Percentiles rank a stretch among this genome's conserved stretches.
Evolutionary conservation across 208 protist species (phyloP).

Genomic region (Trypanosomatidae sp.): DNA sequence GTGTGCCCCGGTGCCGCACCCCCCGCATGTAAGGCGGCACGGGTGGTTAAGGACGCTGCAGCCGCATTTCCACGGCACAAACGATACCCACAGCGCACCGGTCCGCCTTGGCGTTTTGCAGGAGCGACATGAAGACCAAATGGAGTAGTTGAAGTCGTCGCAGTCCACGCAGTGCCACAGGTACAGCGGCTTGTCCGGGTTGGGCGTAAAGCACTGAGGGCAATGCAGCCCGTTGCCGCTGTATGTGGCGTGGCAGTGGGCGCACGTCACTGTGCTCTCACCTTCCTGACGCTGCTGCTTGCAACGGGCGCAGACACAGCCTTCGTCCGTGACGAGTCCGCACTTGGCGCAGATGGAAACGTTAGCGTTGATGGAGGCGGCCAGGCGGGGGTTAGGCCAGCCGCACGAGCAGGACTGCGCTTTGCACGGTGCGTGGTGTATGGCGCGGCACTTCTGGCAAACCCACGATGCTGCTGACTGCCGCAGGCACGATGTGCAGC

Average conservation of each 20-base stretch:
- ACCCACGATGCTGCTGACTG: constrained; percentile 48
- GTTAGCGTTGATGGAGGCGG: constrained; percentile 13
- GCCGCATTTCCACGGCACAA: constrained; percentile 68
- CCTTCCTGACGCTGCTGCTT: constrained; percentile 7
- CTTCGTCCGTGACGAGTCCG: constrained; percentile 29
- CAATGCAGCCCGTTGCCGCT: constrained; percentile 53
- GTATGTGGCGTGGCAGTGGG: constrained; percentile 36
- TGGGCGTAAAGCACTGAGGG: constrained; percentile 48
- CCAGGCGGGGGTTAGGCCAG: constrained; percentile 21
- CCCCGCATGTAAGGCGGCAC: constrained; percentile 38
- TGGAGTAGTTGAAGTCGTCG: constrained; percentile 60
- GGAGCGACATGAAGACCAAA: constrained; percentile 60
- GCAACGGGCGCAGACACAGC: constrained; percentile 33
- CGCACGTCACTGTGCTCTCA: constrained; percentile 23
- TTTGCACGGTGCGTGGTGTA: constrained; percentile 12
- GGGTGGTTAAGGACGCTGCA: constrained; percentile 66
- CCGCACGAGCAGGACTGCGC: constrained; percentile 24
- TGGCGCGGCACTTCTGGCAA: constrained; percentile 36
- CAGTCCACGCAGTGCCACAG: constrained; percentile 75
- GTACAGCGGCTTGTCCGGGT: constrained; percentile 34
- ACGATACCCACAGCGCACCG: constrained; percentile 38
- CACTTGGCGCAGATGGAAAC: constrained; percentile 36
- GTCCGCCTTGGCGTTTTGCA: constrained; percentile 38
- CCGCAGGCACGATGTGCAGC: constrained; percentile 64
- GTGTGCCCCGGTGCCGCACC: constrained; percentile 29